Evolutionary conservation across 768 basidiomycete genomes (phyloP), one percentile per base, ranked within the genome.

Genomic region (Amanita pallidorosea): DNA sequence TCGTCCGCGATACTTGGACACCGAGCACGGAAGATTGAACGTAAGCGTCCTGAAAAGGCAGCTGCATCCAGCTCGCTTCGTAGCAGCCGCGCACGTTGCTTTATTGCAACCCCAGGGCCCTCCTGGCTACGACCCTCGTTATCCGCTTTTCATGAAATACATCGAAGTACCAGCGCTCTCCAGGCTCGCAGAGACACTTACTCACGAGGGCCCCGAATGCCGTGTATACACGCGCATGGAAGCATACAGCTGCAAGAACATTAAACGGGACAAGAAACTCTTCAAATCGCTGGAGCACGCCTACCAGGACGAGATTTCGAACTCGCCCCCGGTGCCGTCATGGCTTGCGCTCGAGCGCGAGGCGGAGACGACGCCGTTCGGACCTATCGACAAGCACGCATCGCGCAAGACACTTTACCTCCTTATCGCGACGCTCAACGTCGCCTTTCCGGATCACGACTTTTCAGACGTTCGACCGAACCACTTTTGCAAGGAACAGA

Each of bases 231-330:
- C 90, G 41, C 80, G 92, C 57, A 84, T 98, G 66, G 95, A 97
- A 67, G 94, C 91, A 0, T 99, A 97, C 74, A 89, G 87, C 62
- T 93, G 91, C 78, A 99, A 99, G 79, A 85, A 93, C 67, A 86
- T 96, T 67, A 88, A 90, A 58, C 85, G 88, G 61, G 96, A 99
- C 76, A 91, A 93, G 80, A 89, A 87, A 65, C 85, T 97, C 66
- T 92, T 92, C 77, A 91, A 88, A 63, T 74, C 83, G 8, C 83
- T 98, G 70, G 94, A 98, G 65, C 77, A 79, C 58, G 83, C 85
- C 27, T 92, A 97, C 71, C 74, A 80, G 53, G 82, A 85, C 56
- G 85, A 89, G 45, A 67, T 88, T 18, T 88, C 82, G 5, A 76
- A 82, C 62, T 93, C 90, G 2, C 88, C 90, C 1, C 91, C 92